Evolutionary conservation across 2,329 filamentous ascomycete genomes (phyloP).

Genomic region (Pseudogymnoascus sp.): DNA sequence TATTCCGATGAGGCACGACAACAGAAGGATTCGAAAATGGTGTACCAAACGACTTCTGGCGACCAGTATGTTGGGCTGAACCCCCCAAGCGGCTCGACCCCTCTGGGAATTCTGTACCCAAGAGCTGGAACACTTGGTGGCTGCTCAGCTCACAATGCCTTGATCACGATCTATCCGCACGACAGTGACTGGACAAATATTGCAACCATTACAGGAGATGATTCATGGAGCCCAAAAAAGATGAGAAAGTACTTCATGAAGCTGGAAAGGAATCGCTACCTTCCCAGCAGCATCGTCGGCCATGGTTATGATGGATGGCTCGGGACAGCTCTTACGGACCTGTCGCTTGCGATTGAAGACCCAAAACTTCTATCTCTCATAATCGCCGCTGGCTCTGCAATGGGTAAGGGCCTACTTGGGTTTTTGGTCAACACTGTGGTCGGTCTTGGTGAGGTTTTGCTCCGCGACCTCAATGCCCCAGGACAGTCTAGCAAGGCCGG

Average conservation of each 20-base stretch:
- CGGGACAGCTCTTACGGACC: slow-evolving; percentile 7
- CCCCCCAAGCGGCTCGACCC: slow-evolving; percentile 17
- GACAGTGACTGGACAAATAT: slow-evolving; percentile 16
- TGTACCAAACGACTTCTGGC: slow-evolving; percentile 30
- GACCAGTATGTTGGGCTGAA: slow-evolving; percentile 16
- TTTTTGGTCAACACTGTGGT: slow-evolving; percentile 9
- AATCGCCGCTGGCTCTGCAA: slow-evolving; percentile 13
- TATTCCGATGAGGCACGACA: slow-evolving; percentile 37
- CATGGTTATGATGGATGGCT: slow-evolving; percentile 22
- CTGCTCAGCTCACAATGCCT: slow-evolving; percentile 15
- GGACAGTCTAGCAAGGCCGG: slow-evolving; percentile 14
- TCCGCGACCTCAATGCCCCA: slow-evolving; percentile 17
- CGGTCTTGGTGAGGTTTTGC: slow-evolving; percentile 12
- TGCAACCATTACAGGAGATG: slow-evolving; percentile 13
- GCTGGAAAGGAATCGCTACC: slow-evolving; percentile 12
- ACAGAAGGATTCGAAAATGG: slow-evolving; percentile 39
- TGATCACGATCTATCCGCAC: slow-evolving; percentile 15
- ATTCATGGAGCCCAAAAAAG: slow-evolving; percentile 11
- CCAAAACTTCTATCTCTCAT: slow-evolving; percentile 14
- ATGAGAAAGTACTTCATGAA: slow-evolving; percentile 12
- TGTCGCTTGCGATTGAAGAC: slow-evolving; percentile 15
- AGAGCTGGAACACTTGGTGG: slow-evolving; percentile 22
- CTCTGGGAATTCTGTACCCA: slow-evolving; percentile 21
- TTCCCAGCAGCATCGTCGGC: slow-evolving; percentile 12
- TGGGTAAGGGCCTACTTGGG: slow-evolving; percentile 12